Conservation (phyloP, 1,139 yeast genomes). For the Pichia sp. region DNA sequence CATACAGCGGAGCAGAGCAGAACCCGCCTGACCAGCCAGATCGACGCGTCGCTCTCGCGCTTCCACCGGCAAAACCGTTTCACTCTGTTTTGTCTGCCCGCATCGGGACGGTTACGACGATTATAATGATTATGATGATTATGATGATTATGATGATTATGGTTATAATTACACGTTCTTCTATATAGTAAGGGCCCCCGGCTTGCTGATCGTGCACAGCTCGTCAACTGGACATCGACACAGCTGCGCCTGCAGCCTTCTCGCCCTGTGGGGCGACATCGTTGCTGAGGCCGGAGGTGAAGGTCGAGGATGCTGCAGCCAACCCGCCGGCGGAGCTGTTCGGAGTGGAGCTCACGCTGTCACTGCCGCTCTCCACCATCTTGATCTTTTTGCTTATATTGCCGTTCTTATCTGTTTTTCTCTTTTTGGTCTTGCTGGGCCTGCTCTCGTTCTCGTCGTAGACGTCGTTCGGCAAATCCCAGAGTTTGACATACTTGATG, state of each 20-base stretch:
- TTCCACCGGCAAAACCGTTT: too few species aligned
- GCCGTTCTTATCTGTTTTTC: slow-evolving; percentile 37
- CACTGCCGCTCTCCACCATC: slow-evolving; percentile 18
- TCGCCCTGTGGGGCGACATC: background rate
- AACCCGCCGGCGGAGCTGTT: slow-evolving; percentile 3
- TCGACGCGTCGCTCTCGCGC: background rate
- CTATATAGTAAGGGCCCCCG: background rate
- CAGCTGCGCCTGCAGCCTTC: background rate
- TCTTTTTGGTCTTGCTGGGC: slow-evolving; percentile 48
- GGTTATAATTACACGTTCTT: background rate
- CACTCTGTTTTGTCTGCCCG: too few species aligned
- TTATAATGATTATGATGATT: too few species aligned
- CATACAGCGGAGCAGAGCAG: background rate
- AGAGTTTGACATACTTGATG: slow-evolving; percentile 73
- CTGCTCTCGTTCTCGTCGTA: slow-evolving; percentile 74
- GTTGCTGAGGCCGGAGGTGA: background rate
- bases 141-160: background rate
- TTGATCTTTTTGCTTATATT: slow-evolving; percentile 26
- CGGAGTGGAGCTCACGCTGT: slow-evolving; percentile 11
- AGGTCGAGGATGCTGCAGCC: background rate
- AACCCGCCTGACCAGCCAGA: background rate
- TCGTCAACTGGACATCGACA: background rate
- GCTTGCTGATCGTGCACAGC: background rate
- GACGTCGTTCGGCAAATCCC: slow-evolving; percentile 82
- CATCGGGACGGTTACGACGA: too few species aligned